Evolutionary conservation across 225 moss, liverwort and hornwort species (phyloP).

Genomic region (Marchantia paleacea): DNA sequence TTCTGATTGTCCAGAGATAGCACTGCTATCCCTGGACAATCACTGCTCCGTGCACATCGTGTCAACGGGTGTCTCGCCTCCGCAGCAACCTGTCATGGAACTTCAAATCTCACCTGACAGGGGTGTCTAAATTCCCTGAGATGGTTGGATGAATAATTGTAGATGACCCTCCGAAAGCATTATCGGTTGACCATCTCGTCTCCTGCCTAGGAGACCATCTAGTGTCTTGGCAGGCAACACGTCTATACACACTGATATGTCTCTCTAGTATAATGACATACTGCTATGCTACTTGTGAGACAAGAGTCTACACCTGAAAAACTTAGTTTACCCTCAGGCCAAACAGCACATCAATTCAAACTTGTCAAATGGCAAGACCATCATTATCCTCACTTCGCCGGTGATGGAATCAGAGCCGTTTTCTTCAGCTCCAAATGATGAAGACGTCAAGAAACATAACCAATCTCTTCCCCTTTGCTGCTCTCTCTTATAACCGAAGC

Average conservation of each 20-base stretch:
- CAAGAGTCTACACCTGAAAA: not conserved
- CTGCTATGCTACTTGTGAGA: conserved; percentile 10
- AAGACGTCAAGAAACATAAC: not conserved
- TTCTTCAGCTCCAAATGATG: not conserved
- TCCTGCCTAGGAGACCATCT: not conserved
- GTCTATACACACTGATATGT: conserved; percentile 1
- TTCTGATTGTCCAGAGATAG: not conserved
- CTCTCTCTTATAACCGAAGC: not conserved
- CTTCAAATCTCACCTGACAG: not conserved
- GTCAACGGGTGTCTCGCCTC: not conserved
- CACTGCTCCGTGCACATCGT: not conserved
- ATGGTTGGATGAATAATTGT: not conserved
- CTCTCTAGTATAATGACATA: conserved; percentile 7
- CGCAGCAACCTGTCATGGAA: not conserved
- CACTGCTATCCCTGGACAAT: no score
- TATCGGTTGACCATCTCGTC: not conserved
- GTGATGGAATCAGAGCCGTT: not conserved
- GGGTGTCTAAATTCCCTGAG: not conserved
- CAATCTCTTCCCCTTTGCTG: not conserved
- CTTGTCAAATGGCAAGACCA: not conserved
- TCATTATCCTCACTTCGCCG: not conserved
- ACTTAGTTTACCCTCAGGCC: conserved; percentile 3
- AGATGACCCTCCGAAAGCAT: not conserved
- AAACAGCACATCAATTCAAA: conserved; percentile 12
- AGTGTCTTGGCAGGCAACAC: conserved; percentile 9